phyloP scores from a whole-genome alignment of 805 yeast species.

The Starmerella gropengiesseri region DNA sequence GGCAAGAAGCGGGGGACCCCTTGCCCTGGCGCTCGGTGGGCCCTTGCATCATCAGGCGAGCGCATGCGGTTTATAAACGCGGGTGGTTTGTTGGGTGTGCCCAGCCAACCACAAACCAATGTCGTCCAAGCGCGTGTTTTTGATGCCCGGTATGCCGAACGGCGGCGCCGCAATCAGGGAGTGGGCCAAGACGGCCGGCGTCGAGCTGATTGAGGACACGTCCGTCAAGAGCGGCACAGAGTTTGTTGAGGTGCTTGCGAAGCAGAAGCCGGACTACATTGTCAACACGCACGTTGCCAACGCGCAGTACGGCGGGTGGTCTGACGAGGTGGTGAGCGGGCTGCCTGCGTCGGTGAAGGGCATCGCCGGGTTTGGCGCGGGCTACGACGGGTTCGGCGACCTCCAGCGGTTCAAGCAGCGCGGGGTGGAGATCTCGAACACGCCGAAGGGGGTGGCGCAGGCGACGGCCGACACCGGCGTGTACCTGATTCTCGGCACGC shows the following conservation, averaged over 20 bases:
- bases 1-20: too few relatives aligned
- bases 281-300: slow-evolving; percentile 36
- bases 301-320: slow-evolving; percentile 35
- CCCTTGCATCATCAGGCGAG: too few relatives aligned
- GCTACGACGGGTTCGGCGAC: slow-evolving; percentile 43
- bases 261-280: slow-evolving; percentile 33
- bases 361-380: slow-evolving; percentile 45
- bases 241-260: slow-evolving; percentile 32
- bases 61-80: too few relatives aligned
- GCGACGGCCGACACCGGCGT: slow-evolving; percentile 51
- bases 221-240: slow-evolving; percentile 34
- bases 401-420: slow-evolving; percentile 33
- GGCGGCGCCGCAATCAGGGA: too few relatives aligned
- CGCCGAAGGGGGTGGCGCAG: slow-evolving; percentile 42
- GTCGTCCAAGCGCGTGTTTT: too few relatives aligned
- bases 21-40: too few relatives aligned
- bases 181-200: slow-evolving; percentile 34
- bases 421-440: slow-evolving; percentile 42
- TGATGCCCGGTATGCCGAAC: too few relatives aligned
- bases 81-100: too few relatives aligned
- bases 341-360: slow-evolving; percentile 35
- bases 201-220: slow-evolving; percentile 36
- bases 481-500: slow-evolving; percentile 40
- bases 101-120: too few relatives aligned
- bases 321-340: slow-evolving; percentile 34